Evolutionary conservation across 139 green algal genomes (phyloP), one percentile per base, ranked within the genome.

Genomic region (Diplosphaera chodatii): DNA sequence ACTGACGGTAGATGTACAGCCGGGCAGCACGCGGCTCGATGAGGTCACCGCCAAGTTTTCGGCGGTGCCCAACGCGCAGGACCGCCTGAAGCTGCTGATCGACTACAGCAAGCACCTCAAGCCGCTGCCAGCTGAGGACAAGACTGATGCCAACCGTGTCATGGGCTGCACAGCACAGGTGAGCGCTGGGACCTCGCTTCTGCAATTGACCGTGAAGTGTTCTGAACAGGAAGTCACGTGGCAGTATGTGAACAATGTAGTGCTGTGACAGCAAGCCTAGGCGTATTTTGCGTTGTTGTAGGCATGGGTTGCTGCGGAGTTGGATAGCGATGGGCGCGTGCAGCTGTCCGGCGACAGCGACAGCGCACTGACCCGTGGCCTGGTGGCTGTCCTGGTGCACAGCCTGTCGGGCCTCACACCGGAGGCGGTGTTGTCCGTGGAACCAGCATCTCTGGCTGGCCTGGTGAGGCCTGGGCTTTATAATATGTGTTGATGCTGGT

Each of bases 131-230:
- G 80, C 82, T 21, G 66, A 66, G 0, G 66, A 78, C 1, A 85
- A 85, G 41, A 55, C 69, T 23, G 48, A 78, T 4, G 76, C 80
- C 22, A 95, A 96, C 71, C 81, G 92, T 20, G 91, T 98, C 20
- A 96, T 98, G 87, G 94, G 93, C 28, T 98, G 94, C 82, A 91
- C 93, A 3, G 75, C 92, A 4, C 85, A 93, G 72, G 85, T 89
- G 55, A n/a, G n/a, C n/a, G n/a, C n/a, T n/a, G n/a, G n/a, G n/a
- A n/a, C n/a, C n/a, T n/a, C n/a, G n/a, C n/a, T n/a, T n/a, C n/a
- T n/a, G n/a, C n/a, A n/a, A n/a, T n/a, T n/a, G n/a, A n/a, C n/a
- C n/a, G n/a, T n/a, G n/a, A n/a, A n/a, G n/a, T n/a, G n/a, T n/a
- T n/a, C n/a, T n/a, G n/a, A n/a, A n/a, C n/a, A n/a, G n/a, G n/a